Evolutionary conservation across 1,139 yeast genomes (phyloP).

Genomic region (Taphrina wiesneri): DNA sequence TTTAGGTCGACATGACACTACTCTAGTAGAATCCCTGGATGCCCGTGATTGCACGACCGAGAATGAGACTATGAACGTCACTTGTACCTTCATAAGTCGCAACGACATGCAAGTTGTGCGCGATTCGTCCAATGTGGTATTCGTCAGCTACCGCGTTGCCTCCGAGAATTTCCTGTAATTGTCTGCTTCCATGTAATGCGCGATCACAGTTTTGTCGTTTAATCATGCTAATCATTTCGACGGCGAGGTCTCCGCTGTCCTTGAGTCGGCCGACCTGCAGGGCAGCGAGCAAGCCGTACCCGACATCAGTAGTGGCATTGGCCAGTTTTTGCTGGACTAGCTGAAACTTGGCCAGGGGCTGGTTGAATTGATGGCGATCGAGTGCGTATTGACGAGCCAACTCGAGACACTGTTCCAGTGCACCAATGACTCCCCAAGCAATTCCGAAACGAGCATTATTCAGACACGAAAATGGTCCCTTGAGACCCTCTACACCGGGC

Average conservation of each 20-base stretch:
- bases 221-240: slow-evolving; percentile 52
- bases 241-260: slow-evolving; percentile 48
- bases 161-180: slow-evolving; percentile 51
- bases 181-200: slow-evolving; percentile 48
- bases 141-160: slow-evolving; percentile 52
- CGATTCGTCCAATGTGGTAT: slow-evolving; percentile 51
- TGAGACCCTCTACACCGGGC: slow-evolving; percentile 49
- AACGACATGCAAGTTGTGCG: slow-evolving; percentile 51
- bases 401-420: slow-evolving; percentile 49
- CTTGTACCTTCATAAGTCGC: slow-evolving; percentile 52
- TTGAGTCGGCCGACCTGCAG: slow-evolving; percentile 51
- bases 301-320: slow-evolving; percentile 50
- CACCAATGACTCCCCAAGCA: slow-evolving; percentile 53
- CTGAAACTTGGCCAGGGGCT: slow-evolving; percentile 50
- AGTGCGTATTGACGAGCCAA: slow-evolving; percentile 49
- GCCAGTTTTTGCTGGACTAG: slow-evolving; percentile 51
- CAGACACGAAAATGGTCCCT: slow-evolving; percentile 52
- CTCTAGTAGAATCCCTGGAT: slow-evolving; percentile 44
- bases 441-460: slow-evolving; percentile 52
- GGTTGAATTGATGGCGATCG: slow-evolving; percentile 49
- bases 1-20: not conserved
- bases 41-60: slow-evolving; percentile 52
- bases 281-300: slow-evolving; percentile 49
- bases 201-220: slow-evolving; percentile 52
- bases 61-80: slow-evolving; percentile 51